Evolutionary conservation across 305 asterid species (phyloP).

Genomic region (Vinca major): DNA sequence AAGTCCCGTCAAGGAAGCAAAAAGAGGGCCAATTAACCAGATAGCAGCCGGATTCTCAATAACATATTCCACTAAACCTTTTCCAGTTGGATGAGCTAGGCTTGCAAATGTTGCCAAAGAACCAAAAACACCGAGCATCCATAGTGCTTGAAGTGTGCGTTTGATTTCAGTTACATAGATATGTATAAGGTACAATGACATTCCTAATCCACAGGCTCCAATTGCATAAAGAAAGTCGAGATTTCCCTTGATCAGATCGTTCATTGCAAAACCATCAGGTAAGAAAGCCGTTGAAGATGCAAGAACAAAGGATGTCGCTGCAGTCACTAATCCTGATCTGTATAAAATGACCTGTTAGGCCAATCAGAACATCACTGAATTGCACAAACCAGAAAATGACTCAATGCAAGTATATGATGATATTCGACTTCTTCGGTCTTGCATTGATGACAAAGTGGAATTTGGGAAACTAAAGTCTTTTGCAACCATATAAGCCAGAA

Average conservation of each 20-base stretch:
- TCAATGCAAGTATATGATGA: neutral
- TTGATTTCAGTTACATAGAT: constrained; percentile 82
- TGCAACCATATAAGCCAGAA: too few relatives aligned
- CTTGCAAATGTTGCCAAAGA: constrained; percentile 49
- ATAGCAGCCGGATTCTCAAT: constrained; percentile 57
- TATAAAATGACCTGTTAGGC: constrained; percentile 50
- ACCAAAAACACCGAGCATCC: constrained; percentile 65
- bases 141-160: constrained; percentile 69
- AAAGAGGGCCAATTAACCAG: constrained; percentile 90
- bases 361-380: constrained; percentile 2
- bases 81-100: constrained; percentile 59
- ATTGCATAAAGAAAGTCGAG: constrained; percentile 40
- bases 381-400: neutral
- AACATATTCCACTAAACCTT: constrained; percentile 60
- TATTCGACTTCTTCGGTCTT: neutral
- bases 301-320: constrained; percentile 61
- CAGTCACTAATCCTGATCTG: constrained; percentile 74
- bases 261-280: constrained; percentile 25
- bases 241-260: constrained; percentile 33
- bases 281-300: constrained; percentile 58
- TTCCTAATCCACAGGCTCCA: constrained; percentile 74
- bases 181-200: constrained; percentile 70
- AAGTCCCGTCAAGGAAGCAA: constrained; percentile 88
- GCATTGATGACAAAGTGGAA: neutral
- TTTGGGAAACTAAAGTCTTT: too few relatives aligned